Evolutionary conservation across 108 stramenopile species (phyloP).

Genomic region (Cyclostephanos tholiformis): DNA sequence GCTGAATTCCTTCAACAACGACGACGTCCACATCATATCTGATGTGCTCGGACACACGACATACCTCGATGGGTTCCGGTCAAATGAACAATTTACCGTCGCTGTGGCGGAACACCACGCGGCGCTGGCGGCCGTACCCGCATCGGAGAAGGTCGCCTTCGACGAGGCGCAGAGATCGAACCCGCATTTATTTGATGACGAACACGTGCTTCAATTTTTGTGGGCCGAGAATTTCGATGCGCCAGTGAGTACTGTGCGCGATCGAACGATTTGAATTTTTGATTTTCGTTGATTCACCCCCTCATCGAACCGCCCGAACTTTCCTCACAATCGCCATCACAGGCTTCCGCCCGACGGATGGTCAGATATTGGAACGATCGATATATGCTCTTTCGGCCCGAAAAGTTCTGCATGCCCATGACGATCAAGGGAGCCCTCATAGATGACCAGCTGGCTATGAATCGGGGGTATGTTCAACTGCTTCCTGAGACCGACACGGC

Average conservation of each 20-base stretch:
- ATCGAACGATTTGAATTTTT: neutral
- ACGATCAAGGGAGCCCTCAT: constrained; percentile 44
- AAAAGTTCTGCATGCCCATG: constrained; percentile 38
- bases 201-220: constrained; percentile 36
- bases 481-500: constrained; percentile 42
- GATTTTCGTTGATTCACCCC: neutral
- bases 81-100: neutral
- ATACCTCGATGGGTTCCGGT: neutral
- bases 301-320: neutral
- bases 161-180: constrained; percentile 19
- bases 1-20: neutral
- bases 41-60: constrained; percentile 11
- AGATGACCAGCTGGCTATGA: constrained; percentile 39
- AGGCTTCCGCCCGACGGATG: constrained; percentile 36
- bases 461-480: constrained; percentile 35
- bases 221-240: constrained; percentile 31
- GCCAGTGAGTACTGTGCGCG: constrained; percentile 22
- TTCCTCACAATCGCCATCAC: neutral
- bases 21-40: neutral
- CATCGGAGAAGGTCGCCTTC: constrained; percentile 27
- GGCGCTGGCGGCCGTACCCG: constrained; percentile 22
- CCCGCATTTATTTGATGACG: constrained; percentile 31
- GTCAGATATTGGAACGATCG: constrained; percentile 48
- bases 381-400: constrained; percentile 35
- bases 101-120: constrained; percentile 13